Evolutionary conservation across 1,139 yeast genomes (phyloP).

Genomic region (Zhuliangozyma parablackwelliae): DNA sequence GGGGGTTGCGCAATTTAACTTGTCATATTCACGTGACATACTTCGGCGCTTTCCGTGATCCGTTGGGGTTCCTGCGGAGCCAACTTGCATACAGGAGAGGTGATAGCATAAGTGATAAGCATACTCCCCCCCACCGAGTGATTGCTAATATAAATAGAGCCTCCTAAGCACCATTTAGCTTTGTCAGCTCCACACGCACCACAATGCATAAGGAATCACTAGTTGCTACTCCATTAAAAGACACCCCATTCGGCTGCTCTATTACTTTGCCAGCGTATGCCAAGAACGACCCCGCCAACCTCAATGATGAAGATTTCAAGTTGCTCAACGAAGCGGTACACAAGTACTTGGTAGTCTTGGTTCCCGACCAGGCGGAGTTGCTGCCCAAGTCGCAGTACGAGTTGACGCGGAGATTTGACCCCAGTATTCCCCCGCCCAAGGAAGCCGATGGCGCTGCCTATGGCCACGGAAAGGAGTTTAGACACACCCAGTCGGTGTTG

Average conservation of each 20-base stretch:
- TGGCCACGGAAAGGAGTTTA: constrained; percentile 83
- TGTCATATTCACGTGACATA: too few species aligned
- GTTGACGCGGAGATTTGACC: constrained; percentile 73
- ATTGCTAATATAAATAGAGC: too few species aligned
- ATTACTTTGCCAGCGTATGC: constrained; percentile 62
- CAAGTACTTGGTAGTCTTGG: constrained; percentile 63
- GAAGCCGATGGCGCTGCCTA: constrained; percentile 48
- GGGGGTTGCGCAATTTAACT: too few species aligned
- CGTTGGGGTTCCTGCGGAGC: too few species aligned
- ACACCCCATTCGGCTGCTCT: constrained; percentile 62
- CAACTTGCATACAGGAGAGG: too few species aligned
- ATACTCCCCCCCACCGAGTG: too few species aligned
- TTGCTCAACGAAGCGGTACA: constrained; percentile 61
- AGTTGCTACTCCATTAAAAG: constrained; percentile 44
- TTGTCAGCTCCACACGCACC: too few species aligned
- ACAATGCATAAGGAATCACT: constrained; percentile 23
- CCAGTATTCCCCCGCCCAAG: constrained; percentile 53
- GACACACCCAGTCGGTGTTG: constrained; percentile 72
- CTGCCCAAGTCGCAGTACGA: constrained; percentile 70
- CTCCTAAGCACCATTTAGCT: too few species aligned
- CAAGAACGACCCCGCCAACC: constrained; percentile 65
- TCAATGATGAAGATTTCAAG: constrained; percentile 61
- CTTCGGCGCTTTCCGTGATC: too few species aligned
- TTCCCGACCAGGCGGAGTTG: constrained; percentile 64
- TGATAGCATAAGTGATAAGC: too few species aligned